These are phyloP conservation scores for Fragilaria radians DNA, from an alignment of 108 stramenopile species.

Conservation along the genomic window DNA sequence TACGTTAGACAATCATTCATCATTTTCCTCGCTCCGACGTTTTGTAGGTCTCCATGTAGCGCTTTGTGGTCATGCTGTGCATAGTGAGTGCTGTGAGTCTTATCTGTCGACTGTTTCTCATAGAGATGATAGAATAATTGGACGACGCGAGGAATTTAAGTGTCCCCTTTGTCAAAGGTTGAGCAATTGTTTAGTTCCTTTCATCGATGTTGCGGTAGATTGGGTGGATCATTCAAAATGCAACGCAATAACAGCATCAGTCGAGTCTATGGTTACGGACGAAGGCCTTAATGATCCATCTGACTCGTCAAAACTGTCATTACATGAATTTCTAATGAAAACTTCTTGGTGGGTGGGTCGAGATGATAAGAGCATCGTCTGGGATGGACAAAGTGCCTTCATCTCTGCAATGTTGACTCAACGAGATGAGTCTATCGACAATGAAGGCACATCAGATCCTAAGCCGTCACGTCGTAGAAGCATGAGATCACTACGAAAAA, in stretches of 20 bases:
- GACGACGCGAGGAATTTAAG: constrained; percentile 66
- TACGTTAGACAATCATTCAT: constrained; percentile 4
- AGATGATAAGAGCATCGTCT: constrained; percentile 37
- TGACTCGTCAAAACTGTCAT: constrained; percentile 3
- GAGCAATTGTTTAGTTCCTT: constrained; percentile 78
- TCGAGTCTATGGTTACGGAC: constrained; percentile 5
- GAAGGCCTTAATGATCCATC: constrained; percentile 2
- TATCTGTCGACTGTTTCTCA: constrained; percentile 63
- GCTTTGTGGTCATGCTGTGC: constrained; percentile 86
- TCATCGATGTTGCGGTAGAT: constrained; percentile 77
- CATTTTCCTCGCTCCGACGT: constrained; percentile 24
- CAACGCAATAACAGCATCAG: constrained; percentile 4
- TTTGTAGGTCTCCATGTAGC: constrained; percentile 74
- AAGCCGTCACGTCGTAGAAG: constrained; percentile 17
- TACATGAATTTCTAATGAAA: constrained; percentile 47
- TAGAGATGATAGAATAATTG: constrained; percentile 53
- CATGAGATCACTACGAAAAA: constrained; percentile 57
- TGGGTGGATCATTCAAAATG: constrained; percentile 47
- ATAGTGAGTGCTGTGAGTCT: constrained; percentile 75
- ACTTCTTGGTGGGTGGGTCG: constrained; percentile 73
- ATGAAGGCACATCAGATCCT: background rate
- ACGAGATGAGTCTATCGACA: constrained; percentile 3
- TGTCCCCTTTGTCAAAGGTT: constrained; percentile 78
- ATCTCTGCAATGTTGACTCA: constrained; percentile 8
- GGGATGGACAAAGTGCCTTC: constrained; percentile 79